A percentile compares a stretch with the other conserved stretches of the same genome.
These are phyloP conservation scores for Cryptosporidium meleagridis DNA, from an alignment of 169 alveolate species.

Conservation along the genomic window DNA sequence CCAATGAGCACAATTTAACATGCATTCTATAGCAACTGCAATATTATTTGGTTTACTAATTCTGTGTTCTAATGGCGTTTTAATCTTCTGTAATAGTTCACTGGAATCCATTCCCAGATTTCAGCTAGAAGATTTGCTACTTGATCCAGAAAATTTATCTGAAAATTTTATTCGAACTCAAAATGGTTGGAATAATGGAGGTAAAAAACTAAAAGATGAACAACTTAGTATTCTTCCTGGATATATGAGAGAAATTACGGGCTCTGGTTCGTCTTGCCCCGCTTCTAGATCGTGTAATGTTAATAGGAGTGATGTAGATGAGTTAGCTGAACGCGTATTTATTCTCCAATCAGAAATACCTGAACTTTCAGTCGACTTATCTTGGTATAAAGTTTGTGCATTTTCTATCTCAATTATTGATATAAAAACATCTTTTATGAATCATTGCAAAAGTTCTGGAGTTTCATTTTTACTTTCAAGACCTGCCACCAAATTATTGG, in stretches of 20 bases:
- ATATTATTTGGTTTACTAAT: not conserved
- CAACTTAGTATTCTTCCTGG: conserved; percentile 14
- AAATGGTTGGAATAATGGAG: conserved; percentile 37
- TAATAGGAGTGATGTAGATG: conserved; percentile 45
- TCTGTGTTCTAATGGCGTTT: not conserved
- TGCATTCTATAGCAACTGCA: not conserved
- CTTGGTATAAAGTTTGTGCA: conserved; percentile 57
- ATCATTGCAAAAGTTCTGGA: conserved; percentile 22
- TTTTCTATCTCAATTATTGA: conserved; percentile 52
- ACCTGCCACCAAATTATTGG: conserved; percentile 33
- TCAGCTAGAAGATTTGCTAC: conserved; percentile 11
- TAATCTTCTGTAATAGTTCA: not conserved
- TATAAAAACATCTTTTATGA: conserved; percentile 9
- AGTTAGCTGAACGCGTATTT: conserved; percentile 66
- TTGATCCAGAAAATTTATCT: conserved; percentile 22
- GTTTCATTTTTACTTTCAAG: conserved; percentile 14
- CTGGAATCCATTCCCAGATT: conserved; percentile 21
- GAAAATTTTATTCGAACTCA: conserved; percentile 37
- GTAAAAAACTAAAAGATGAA: not conserved
- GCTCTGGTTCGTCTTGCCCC: not conserved
- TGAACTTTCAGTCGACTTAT: conserved; percentile 15
- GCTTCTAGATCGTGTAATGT: conserved; percentile 69
- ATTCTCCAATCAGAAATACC: conserved; percentile 43
- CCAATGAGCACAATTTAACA: not conserved
- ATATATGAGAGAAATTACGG: conserved; percentile 30